Evolutionary conservation across 768 basidiomycete genomes (phyloP), one percentile per base, ranked within the genome.

Genomic region (Cystofilobasidium macerans): DNA sequence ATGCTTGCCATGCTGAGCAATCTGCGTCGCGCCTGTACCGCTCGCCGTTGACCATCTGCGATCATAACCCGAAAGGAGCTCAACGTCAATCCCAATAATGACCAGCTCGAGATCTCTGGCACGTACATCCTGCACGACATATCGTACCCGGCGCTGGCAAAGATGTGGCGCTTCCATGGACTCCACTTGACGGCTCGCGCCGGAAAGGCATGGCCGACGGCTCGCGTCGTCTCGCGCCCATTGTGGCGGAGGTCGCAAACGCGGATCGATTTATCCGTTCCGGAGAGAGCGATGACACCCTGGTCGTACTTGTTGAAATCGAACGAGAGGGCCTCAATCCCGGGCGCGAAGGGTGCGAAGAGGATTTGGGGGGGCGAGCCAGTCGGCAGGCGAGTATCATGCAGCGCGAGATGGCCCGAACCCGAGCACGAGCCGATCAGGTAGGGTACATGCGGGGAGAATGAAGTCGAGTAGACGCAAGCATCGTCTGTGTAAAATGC

Each of bases 81-180:
- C 3, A 16, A n/a, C 43, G 67, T 20, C 22, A 48, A 3, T 9
- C 33, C 16, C 13, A 26, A 12, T 20, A n/a, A n/a, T n/a, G n/a
- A n/a, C n/a, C n/a, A n/a, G n/a, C n/a, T n/a, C n/a, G n/a, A n/a
- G n/a, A n/a, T n/a, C n/a, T n/a, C n/a, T 1, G 71, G 14, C 35
- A 81, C 86, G 74, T 79, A 95, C 87, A 93, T 81, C 75, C 89
- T 81, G 76, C 87, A 90, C 1, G 91, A 91, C 94, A 97, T 98
- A 73, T 98, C 94, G 77, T 97, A 93, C 72, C 87, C 86, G 43
- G 83, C 81, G 38, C 81, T 82, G 12, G 78, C 64, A 16, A 67
- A 5, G 18, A 62, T n/a, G 32, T 67, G 60, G 2, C 43, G 30
- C 28, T 36, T 48, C 38, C 51, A 54, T 8, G 65, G 65, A 28